Conservation (phyloP, 495 filamentous ascomycete species). For the Tuber indicum region DNA sequence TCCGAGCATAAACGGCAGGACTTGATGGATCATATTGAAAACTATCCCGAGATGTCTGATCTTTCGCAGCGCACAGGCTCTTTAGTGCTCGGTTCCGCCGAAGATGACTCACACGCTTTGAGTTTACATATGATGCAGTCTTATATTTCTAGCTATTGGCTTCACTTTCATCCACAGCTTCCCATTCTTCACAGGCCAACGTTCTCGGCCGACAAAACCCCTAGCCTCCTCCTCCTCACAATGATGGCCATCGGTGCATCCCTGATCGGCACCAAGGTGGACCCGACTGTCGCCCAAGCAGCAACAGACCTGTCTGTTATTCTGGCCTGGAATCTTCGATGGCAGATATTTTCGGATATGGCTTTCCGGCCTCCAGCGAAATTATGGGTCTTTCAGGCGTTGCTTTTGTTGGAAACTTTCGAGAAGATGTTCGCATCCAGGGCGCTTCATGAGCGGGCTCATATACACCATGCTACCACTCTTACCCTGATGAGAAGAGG, state of each 20-base stretch:
- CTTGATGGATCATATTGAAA: constrained; percentile 76
- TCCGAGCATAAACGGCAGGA: constrained; percentile 83
- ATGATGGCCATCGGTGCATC: constrained; percentile 92
- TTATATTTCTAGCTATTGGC: constrained; percentile 91
- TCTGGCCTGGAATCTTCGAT: constrained; percentile 82
- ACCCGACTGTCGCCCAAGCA: constrained; percentile 61
- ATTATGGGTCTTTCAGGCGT: constrained; percentile 93
- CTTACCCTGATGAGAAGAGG: constrained; percentile 92
- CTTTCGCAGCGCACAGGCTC: constrained; percentile 1
- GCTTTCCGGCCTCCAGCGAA: constrained; percentile 93
- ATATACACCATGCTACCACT: constrained; percentile 95
- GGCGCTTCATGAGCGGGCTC: constrained; percentile 85
- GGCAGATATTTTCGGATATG: constrained; percentile 77
- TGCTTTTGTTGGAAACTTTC: constrained; percentile 83
- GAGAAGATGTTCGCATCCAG: constrained; percentile 96
- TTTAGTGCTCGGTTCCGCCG: constrained; percentile 11
- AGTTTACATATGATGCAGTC: constrained; percentile 91
- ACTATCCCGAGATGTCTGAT: constrained; percentile 36
- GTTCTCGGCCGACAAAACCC: constrained; percentile 78
- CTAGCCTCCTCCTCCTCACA: constrained; percentile 78
- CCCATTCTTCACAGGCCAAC: constrained; percentile 93
- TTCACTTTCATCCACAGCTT: constrained; percentile 87
- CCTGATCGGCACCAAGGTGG: constrained; percentile 74
- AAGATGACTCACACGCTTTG: constrained; percentile 60
- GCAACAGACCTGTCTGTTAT: constrained; percentile 77